Conservation (phyloP, 1,139 yeast genomes). For the Taphrina sp. region DNA sequence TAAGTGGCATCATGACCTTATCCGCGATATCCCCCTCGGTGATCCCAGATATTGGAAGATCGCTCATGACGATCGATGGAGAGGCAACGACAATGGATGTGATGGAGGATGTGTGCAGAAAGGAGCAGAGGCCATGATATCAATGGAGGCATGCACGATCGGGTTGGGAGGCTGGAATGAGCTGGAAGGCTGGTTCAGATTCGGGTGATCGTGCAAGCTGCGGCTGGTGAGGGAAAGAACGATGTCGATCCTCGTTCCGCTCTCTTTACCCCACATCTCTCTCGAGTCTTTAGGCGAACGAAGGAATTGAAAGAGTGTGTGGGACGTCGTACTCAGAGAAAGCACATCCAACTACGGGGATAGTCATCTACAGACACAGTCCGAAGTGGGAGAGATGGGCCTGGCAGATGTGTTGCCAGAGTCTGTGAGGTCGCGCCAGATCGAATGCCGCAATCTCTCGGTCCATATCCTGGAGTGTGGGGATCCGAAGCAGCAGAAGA, state of each 20-base stretch:
- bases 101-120: neutral
- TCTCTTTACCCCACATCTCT: no score
- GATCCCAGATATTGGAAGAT: neutral
- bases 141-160: neutral
- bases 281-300: no score
- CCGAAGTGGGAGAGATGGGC: no score
- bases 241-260: no score
- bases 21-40: neutral
- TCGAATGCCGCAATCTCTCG: constrained; percentile 1
- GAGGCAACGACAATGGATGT: neutral
- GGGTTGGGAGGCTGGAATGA: neutral
- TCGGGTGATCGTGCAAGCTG: no score
- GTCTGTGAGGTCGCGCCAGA: constrained; percentile 11
- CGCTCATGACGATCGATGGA: neutral
- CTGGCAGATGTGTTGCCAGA: no score
- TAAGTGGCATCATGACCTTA: neutral
- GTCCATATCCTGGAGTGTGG: constrained; percentile 19
- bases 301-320: neutral
- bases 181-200: neutral
- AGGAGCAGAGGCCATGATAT: neutral
- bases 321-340: neutral
- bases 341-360: neutral
- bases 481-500: neutral
- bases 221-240: no score
- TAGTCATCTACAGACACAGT: no score